phyloP scores from a whole-genome alignment of 83 land plant species.

The Isoetes engelmannii region DNA sequence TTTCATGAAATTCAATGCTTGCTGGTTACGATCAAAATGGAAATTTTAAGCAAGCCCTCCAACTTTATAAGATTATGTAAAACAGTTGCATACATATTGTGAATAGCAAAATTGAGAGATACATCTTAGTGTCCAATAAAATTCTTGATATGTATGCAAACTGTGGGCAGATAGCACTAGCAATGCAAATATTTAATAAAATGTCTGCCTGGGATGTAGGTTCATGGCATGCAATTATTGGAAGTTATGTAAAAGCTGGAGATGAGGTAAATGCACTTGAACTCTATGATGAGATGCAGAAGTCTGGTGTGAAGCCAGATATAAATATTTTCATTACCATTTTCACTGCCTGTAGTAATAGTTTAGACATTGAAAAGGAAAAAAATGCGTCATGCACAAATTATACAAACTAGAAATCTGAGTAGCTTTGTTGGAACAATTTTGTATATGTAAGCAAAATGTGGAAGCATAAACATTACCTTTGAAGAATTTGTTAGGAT shows the following conservation, averaged over 20 bases:
- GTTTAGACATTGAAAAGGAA: no score
- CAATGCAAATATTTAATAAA: constrained; percentile 29
- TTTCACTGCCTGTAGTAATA: no score
- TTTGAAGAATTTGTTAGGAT: no score
- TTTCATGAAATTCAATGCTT: constrained; percentile 32
- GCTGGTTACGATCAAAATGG: constrained; percentile 37
- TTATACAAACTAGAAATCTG: no score
- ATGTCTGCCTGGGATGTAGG: constrained; percentile 22
- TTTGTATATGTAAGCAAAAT: no score
- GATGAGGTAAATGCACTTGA: constrained; percentile 28
- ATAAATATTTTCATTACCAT: constrained; percentile 30
- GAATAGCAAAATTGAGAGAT: background rate
- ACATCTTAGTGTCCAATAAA: constrained; percentile 29
- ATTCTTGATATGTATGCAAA: constrained; percentile 43
- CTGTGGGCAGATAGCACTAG: constrained; percentile 27
- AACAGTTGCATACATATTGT: constrained; percentile 34
- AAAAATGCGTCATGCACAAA: no score
- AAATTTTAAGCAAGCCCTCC: constrained; percentile 20
- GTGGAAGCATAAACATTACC: no score
- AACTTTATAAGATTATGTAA: constrained; percentile 27
- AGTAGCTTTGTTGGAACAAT: no score
- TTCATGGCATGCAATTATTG: constrained; percentile 40
- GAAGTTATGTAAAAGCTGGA: constrained; percentile 33
- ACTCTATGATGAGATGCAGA: constrained; percentile 26
- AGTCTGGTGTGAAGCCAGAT: constrained; percentile 23